Evolutionary conservation across 352 stramenopile species (phyloP), one percentile per base, ranked within the genome.

Genomic region (Blastocystis sp.): DNA sequence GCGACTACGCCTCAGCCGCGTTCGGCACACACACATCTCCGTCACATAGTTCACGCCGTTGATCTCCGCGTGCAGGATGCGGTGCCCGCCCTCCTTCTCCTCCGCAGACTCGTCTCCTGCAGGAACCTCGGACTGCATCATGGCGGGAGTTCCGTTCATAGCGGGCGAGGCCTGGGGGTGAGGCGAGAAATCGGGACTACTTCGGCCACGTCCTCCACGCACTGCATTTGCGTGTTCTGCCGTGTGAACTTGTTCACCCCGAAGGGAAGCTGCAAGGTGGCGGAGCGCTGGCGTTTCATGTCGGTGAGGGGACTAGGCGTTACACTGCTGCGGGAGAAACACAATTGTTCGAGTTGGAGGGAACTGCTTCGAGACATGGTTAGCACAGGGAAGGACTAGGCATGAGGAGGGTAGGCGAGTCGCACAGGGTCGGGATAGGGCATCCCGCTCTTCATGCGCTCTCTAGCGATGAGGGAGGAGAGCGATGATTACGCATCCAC

Each of bases 261-360:
- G 4, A 48, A 17, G 11, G 3, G 11, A 7, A 54, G 71, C 42
- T 34, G 19, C 24, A 3, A 2, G 2, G 60, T 57, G 0, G 6
- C 9, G 3, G 74, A 84, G 6, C 57, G 74, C 38, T 69, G 74
- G 3, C 74, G 74, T 42, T 84, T 84, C 74, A 84, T 42, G 9
- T 70, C 74, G 7, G 34, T 21, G 17, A 59, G 19, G 6, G 48
- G 14, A 14, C 48, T 57, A 57, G 6, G 6, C 48, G 48, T 57
- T 7, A 57, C 6, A 57, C 6, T 17, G 14, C 6, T 7, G 48
- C 48, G 48, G 48, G 14, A 14, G 14, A 14, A 7, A 14, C 6
- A 57, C 48, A 57, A 17, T 21, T 52, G 74, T 14, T 84, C 74
- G 19, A 84, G 40, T 34, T 28, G 42, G 40, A 84, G 42, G 38